Evolutionary conservation across 768 basidiomycete genomes (phyloP), one percentile per base, ranked within the genome.

Genomic region (Mycena polygramma): DNA sequence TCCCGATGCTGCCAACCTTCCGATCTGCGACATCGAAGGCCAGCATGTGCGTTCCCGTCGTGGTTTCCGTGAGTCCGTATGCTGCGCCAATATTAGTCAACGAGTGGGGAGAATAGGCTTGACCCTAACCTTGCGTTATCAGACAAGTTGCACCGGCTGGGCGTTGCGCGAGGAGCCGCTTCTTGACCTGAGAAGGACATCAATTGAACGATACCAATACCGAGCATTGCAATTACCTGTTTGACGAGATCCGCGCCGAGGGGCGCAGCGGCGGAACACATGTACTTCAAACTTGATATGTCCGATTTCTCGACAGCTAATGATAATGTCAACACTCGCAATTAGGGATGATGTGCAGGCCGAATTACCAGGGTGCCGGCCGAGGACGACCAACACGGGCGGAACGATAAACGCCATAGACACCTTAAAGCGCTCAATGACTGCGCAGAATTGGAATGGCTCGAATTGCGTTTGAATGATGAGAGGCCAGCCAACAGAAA

Each of bases 21-120:
- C 83, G 76, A 11, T 79, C 66, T 1, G 81, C 79, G 22, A 87
- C 81, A 5, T 83, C 75, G 0, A 77, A 57, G 1, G 87, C 82
- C 9, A 92, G 83, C 2, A 91, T 71, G 71, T 91, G 89, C 0
- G 90, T 85, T 0, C 89, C 89, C 0, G 93, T 93, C 0, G 93
- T 91, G 1, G 93, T 95, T 79, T 96, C 95, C 0, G 94, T 95
- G n/a, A 95, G 46, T 83, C 46, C 95, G 91, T 90, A 94, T 0
- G 90, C 92, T 90, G 58, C 3, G 30, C 6, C 3, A 30, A 30
- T 8, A 11, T 19, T 13, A 5, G 30, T 19, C 4, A 9, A 30
- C 46, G 4, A 30, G 43, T 59, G 7, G 8, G 5, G 4, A 8
- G 35, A 19, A 13, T 20, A 46, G 24, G 55, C 35, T 39, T 17